These are phyloP conservation scores for Nitzschia putrida DNA, from an alignment of 108 stramenopile genomes.

Conservation along the genomic window DNA sequence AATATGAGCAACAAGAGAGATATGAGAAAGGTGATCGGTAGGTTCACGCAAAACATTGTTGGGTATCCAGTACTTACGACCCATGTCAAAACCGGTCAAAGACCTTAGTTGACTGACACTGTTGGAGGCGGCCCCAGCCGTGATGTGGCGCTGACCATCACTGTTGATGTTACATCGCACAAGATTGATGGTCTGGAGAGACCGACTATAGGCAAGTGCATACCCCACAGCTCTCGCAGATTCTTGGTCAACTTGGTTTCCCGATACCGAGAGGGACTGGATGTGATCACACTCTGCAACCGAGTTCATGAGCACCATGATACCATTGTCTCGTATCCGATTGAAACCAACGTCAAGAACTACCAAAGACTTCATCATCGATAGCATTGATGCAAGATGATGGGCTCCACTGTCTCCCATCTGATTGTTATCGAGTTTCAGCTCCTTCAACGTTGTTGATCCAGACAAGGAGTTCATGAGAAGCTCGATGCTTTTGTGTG, in stretches of 20 bases:
- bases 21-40: slow-evolving; percentile 2
- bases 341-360: slow-evolving; percentile 83
- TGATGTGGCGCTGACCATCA: slow-evolving; percentile 80
- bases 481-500: slow-evolving; percentile 74
- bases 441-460: slow-evolving; percentile 67
- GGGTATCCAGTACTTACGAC: slow-evolving; percentile 49
- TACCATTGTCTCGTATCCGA: slow-evolving; percentile 61
- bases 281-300: slow-evolving; percentile 66
- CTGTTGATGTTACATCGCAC: slow-evolving; percentile 68
- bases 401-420: slow-evolving; percentile 81
- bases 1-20: slow-evolving; percentile 1
- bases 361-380: slow-evolving; percentile 57
- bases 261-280: slow-evolving; percentile 66
- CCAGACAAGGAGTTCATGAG: slow-evolving; percentile 84
- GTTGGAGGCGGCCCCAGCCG: slow-evolving; percentile 83
- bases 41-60: neutral
- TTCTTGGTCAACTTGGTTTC: slow-evolving; percentile 69
- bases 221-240: slow-evolving; percentile 79
- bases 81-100: slow-evolving; percentile 76
- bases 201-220: slow-evolving; percentile 78
- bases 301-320: slow-evolving; percentile 77
- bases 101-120: slow-evolving; percentile 55
- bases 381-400: slow-evolving; percentile 68
- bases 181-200: slow-evolving; percentile 59
- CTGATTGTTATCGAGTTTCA: slow-evolving; percentile 82